These are phyloP conservation scores for Amanita rimosa DNA, from an alignment of 768 basidiomycete genomes.

Conservation along the genomic window DNA sequence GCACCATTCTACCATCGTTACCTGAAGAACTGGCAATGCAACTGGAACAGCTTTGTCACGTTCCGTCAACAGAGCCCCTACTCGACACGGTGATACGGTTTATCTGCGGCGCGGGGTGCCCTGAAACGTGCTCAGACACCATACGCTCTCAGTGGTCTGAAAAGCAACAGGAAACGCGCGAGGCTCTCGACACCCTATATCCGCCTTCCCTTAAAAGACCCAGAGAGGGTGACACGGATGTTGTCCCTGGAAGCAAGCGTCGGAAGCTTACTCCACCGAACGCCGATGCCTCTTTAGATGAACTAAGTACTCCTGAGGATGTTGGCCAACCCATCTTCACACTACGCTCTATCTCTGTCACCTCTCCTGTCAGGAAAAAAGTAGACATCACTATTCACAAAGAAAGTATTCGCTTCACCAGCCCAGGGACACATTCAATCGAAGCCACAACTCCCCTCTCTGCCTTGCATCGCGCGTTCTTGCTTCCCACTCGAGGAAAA, in stretches of 20 bases:
- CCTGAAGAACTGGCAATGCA: slow-evolving; percentile 23
- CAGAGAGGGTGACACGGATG: slow-evolving; percentile 21
- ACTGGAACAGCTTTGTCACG: slow-evolving; percentile 19
- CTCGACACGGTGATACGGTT: slow-evolving; percentile 35
- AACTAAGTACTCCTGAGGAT: slow-evolving; percentile 9
- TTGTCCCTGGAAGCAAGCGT: slow-evolving; percentile 21
- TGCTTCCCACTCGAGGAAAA: slow-evolving; percentile 69
- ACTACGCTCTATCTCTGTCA: slow-evolving; percentile 54
- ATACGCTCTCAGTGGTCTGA: slow-evolving; percentile 21
- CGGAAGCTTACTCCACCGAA: slow-evolving; percentile 16
- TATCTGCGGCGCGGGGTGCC: slow-evolving; percentile 25
- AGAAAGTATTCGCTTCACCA: slow-evolving; percentile 37
- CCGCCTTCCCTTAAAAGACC: slow-evolving; percentile 18
- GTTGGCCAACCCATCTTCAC: slow-evolving; percentile 42
- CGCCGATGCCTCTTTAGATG: slow-evolving; percentile 5
- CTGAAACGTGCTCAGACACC: slow-evolving; percentile 1
- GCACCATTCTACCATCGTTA: slow-evolving; percentile 21
- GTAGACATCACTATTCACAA: slow-evolving; percentile 51
- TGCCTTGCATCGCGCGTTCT: slow-evolving; percentile 46
- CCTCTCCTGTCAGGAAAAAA: slow-evolving; percentile 69
- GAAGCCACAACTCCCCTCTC: slow-evolving; percentile 43
- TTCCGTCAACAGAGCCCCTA: slow-evolving; percentile 20
- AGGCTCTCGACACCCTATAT: slow-evolving; percentile 19
- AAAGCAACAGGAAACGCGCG: slow-evolving; percentile 20
- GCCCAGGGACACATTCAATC: slow-evolving; percentile 34